Conservation (phyloP, 805 yeast genomes). For the Ogataea corticis region DNA sequence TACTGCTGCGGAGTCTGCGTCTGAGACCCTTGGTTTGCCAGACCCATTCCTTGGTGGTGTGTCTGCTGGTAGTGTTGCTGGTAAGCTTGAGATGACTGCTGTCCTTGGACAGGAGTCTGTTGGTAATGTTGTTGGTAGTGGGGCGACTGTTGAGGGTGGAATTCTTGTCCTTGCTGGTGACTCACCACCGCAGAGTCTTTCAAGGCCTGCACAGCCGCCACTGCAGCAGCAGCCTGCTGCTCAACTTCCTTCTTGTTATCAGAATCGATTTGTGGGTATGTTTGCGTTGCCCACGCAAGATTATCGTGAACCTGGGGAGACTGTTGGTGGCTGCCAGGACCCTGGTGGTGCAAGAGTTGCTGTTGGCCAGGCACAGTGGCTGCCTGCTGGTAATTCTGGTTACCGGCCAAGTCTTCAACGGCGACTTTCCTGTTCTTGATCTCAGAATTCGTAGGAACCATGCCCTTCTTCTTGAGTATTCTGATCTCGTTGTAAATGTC, state of each 20-base stretch:
- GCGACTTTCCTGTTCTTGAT: conserved; percentile 28
- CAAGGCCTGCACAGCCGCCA: conserved; percentile 29
- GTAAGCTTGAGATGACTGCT: conserved; percentile 13
- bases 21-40: conserved; percentile 3
- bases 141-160: conserved; percentile 12
- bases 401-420: conserved; percentile 22
- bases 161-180: conserved; percentile 9
- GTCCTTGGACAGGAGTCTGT: conserved; percentile 10
- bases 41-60: conserved; percentile 10
- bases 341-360: conserved; percentile 15
- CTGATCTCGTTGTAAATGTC: conserved; percentile 59
- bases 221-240: conserved; percentile 28
- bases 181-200: conserved; percentile 21
- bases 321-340: conserved; percentile 9
- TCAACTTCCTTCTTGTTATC: conserved; percentile 26
- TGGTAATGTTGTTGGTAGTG: conserved; percentile 10
- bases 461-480: conserved; percentile 51
- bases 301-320: conserved; percentile 20
- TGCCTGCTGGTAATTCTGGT: conserved; percentile 16
- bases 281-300: conserved; percentile 24
- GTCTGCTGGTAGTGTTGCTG: conserved; percentile 13
- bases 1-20: conserved; percentile 8
- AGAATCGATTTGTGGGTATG: conserved; percentile 21
- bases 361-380: conserved; percentile 11
- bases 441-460: conserved; percentile 32